Evolutionary conservation across 2,329 filamentous ascomycete species (phyloP), one percentile per base, ranked within the genome.

Genomic region (Ceratocystis lukuohia): DNA sequence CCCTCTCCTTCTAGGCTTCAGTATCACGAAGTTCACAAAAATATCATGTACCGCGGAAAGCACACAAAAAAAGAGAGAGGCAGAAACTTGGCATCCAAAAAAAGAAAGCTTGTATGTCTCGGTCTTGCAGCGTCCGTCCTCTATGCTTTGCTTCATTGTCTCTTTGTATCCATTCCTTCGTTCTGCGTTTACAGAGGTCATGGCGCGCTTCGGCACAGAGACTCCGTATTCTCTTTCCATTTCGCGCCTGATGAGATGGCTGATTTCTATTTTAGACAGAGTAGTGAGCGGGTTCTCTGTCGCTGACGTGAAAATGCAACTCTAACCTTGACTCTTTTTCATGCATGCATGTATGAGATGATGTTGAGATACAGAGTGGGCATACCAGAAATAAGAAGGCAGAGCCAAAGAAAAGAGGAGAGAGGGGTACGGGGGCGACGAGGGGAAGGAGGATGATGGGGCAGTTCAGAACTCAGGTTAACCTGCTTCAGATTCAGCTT

Each of bases 401-500:
- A 41, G 10, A 41, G 37, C 10, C 37, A 41, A 25, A 53, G 12
- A 50, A n/a, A 20, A 17, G 46, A 20, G 17, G 3, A 50, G n/a
- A 8, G 10, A 20, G 12, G n/a, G 46, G 1, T n/a, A n/a, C 17
- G 12, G 25, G 12, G 20, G 25, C 10, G 48, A 25, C 7, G 20
- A 28, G 22, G 8, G 12, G 10, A 25, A n/a, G 28, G 4, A 15
- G 5, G 33, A 30, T 28, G 33, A 30, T 28, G 56, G 28, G 53
- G 12, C 5, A 37, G 28, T 59, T 59, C 30, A 37, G 56, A 37
- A 8, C 53, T 37, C 53, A 33, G 28, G 53, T 59, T 59, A 59
- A 59, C 15, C 56, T 59, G 56, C 56, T 59, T 59, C 56, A 59
- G 56, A 59, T 59, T 59, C 56, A 59, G 28, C 56, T 59, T 59